Conservation (phyloP, 345 rosid species). For the Citrus sp. region DNA sequence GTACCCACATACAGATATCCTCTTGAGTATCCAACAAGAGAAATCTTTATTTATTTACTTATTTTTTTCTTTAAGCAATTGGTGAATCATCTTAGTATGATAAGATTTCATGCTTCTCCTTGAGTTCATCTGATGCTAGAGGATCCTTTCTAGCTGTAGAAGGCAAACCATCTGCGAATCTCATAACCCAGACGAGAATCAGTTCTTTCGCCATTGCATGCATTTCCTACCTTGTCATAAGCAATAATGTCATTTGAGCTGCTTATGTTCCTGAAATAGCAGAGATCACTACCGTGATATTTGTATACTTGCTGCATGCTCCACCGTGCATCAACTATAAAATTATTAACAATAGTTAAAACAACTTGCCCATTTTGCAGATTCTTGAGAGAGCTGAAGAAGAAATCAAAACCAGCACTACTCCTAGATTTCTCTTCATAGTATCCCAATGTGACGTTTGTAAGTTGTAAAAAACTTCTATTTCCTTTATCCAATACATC, state of each 20-base stretch:
- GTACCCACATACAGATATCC: neutral
- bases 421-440: slow-evolving; percentile 41
- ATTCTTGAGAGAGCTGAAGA: slow-evolving; percentile 40
- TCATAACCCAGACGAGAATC: slow-evolving; percentile 7
- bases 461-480: slow-evolving; percentile 22
- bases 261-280: slow-evolving; percentile 77
- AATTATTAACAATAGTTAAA: slow-evolving; percentile 46
- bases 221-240: slow-evolving; percentile 34
- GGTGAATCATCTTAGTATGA: neutral
- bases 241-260: slow-evolving; percentile 62
- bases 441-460: slow-evolving; percentile 56
- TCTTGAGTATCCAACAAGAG: neutral
- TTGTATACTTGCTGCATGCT: slow-evolving; percentile 59
- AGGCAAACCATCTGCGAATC: slow-evolving; percentile 5
- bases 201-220: slow-evolving; percentile 22
- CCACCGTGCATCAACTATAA: slow-evolving; percentile 45
- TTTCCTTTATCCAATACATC: slow-evolving; percentile 35
- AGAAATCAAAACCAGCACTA: slow-evolving; percentile 9
- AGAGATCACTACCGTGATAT: slow-evolving; percentile 40
- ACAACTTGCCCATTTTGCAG: slow-evolving; percentile 56
- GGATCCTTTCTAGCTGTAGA: slow-evolving; percentile 14
- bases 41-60: neutral
- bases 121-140: slow-evolving; percentile 14
- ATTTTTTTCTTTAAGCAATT: neutral
- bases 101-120: slow-evolving; percentile 5